Percentiles rank a stretch among this genome's conserved stretches.
Conservation (phyloP, 1,139 yeast species). For the Hanseniaspora uvarum region DNA sequence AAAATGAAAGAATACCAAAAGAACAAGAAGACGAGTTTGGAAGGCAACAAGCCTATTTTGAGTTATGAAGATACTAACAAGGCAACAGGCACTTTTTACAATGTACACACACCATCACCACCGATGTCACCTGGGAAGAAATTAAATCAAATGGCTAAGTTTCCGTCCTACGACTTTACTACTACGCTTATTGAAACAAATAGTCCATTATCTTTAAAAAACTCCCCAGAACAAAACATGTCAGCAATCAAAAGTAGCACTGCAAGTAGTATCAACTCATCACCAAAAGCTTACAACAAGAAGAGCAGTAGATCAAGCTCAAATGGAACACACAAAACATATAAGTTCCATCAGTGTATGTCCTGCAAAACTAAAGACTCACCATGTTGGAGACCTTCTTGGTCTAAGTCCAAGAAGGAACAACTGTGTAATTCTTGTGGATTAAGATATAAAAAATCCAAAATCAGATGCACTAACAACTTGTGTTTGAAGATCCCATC, state of each 20-base stretch:
- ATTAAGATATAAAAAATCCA: constrained; percentile 82
- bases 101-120: constrained; percentile 16
- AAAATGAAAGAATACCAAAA: neutral
- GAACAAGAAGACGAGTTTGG: neutral
- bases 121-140: constrained; percentile 13
- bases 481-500: constrained; percentile 84
- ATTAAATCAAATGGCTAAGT: neutral
- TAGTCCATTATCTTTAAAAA: constrained; percentile 8
- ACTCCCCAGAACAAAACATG: neutral
- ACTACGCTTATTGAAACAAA: constrained; percentile 10
- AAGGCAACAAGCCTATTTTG: neutral
- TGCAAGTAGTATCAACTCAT: neutral
- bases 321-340: constrained; percentile 8
- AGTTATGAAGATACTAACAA: neutral
- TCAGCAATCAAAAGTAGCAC: neutral
- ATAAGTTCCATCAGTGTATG: constrained; percentile 43
- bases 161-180: constrained; percentile 1
- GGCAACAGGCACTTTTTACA: constrained; percentile 20
- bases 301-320: constrained; percentile 13
- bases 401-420: constrained; percentile 73
- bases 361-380: constrained; percentile 87
- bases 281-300: constrained; percentile 4
- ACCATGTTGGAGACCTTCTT: constrained; percentile 98
- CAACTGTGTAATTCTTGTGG: constrained; percentile 97
- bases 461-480: constrained; percentile 72